Evolutionary conservation across 2,329 filamentous ascomycete species (phyloP).

Genomic region (Mycosphaerella sp.): DNA sequence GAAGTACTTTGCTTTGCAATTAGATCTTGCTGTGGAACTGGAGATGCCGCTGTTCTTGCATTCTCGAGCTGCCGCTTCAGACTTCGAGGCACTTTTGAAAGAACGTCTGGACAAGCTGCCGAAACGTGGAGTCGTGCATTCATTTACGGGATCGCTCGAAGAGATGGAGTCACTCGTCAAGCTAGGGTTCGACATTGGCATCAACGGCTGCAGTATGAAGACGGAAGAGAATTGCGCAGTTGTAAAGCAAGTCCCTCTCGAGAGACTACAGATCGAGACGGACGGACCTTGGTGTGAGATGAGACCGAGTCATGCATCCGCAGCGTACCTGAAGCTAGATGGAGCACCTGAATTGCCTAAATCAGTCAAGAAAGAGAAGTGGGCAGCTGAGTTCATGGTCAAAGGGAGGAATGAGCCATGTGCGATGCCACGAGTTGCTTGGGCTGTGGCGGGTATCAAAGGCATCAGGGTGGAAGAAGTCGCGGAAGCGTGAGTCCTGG

Average conservation of each 20-base stretch:
- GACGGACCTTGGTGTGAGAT: slow-evolving; percentile 98
- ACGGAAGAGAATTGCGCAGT: slow-evolving; percentile 85
- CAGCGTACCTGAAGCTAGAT: slow-evolving; percentile 61
- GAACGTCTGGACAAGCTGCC: slow-evolving; percentile 52
- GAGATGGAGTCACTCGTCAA: slow-evolving; percentile 78
- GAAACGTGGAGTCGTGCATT: slow-evolving; percentile 76
- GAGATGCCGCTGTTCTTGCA: slow-evolving; percentile 88
- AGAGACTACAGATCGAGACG: slow-evolving; percentile 86
- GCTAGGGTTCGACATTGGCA: slow-evolving; percentile 80
- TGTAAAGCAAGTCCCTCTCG: slow-evolving; percentile 69
- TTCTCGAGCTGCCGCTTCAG: slow-evolving; percentile 75
- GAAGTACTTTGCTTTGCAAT: slow-evolving; percentile 76
- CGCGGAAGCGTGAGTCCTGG: slow-evolving; percentile 60
- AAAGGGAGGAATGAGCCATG: slow-evolving; percentile 94
- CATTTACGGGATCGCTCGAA: slow-evolving; percentile 80
- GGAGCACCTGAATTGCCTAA: slow-evolving; percentile 63
- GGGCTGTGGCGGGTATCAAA: slow-evolving; percentile 81
- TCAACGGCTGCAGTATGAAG: slow-evolving; percentile 96
- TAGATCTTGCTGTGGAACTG: slow-evolving; percentile 68
- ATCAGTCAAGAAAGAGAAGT: slow-evolving; percentile 93
- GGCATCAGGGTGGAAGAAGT: slow-evolving; percentile 73
- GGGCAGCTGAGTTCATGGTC: slow-evolving; percentile 78
- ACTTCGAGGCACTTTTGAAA: slow-evolving; percentile 70
- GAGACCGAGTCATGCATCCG: slow-evolving; percentile 77
- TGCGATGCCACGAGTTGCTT: slow-evolving; percentile 78